phyloP scores from a whole-genome alignment of 208 protist genomes.

The Acanthamoeba sp. region DNA sequence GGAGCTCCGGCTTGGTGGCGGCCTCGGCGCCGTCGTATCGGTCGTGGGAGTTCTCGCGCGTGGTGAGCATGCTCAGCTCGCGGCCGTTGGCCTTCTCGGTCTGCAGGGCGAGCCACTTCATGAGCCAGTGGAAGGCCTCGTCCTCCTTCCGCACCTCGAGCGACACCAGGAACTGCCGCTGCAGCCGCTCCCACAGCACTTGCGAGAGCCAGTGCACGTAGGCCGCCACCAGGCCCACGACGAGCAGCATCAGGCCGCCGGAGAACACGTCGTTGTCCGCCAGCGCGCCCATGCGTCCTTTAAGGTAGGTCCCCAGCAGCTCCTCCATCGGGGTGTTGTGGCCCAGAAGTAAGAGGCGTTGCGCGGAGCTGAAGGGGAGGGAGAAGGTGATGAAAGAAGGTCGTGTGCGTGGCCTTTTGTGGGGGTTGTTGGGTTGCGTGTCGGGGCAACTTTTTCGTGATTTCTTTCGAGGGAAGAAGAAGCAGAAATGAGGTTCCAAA shows the following conservation, averaged over 20 bases:
- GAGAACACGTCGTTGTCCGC: neutral
- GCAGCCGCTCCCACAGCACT: neutral
- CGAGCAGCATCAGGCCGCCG: neutral
- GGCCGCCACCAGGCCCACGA: neutral
- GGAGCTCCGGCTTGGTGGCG: conserved; percentile 23
- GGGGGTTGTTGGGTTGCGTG: no score
- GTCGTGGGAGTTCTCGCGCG: no score
- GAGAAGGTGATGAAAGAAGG: no score
- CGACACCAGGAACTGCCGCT: neutral
- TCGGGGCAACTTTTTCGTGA: no score
- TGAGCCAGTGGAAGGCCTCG: conserved; percentile 14
- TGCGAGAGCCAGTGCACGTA: neutral
- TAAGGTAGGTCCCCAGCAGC: no score
- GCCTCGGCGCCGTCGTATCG: neutral
- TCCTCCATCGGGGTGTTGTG: no score
- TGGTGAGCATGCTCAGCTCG: conserved; percentile 15
- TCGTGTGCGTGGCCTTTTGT: no score
- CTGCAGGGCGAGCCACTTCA: conserved; percentile 2
- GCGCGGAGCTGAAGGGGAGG: no score
- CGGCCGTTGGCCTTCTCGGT: neutral
- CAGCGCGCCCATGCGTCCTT: neutral
- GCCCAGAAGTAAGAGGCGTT: no score
- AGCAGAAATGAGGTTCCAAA: no score
- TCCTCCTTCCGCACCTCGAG: conserved; percentile 28
- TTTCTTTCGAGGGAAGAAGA: no score